phyloP scores from a whole-genome alignment of 495 filamentous ascomycete genomes.

The Lophium mytilinum region DNA sequence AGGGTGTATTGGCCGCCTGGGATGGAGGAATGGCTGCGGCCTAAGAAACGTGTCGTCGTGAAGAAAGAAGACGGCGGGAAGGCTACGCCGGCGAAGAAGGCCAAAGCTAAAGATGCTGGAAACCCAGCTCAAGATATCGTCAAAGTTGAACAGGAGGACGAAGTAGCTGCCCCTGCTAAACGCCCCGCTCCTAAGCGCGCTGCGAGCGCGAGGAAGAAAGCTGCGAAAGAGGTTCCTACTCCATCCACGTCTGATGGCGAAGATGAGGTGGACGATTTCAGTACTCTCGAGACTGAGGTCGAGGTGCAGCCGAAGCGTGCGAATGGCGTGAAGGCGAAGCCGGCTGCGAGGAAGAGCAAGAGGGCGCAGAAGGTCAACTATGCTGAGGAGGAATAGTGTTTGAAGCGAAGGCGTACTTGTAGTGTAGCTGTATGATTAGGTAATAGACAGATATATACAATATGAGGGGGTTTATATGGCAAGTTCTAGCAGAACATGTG shows the following conservation, averaged over 20 bases:
- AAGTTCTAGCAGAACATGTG: too few relatives aligned
- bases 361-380: neutral
- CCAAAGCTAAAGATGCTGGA: slow-evolving; percentile 15
- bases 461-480: too few relatives aligned
- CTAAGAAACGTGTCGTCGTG: slow-evolving; percentile 61
- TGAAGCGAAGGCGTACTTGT: too few relatives aligned
- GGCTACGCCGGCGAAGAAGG: slow-evolving; percentile 22
- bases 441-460: too few relatives aligned
- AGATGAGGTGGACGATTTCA: slow-evolving; percentile 15
- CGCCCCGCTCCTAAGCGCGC: slow-evolving; percentile 15
- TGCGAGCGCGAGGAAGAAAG: slow-evolving; percentile 27
- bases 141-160: slow-evolving; percentile 1
- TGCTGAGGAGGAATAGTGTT: neutral
- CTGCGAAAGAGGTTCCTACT: slow-evolving; percentile 24
- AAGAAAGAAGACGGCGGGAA: slow-evolving; percentile 42
- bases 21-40: slow-evolving; percentile 84
- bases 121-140: neutral
- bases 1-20: slow-evolving; percentile 88
- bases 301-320: slow-evolving; percentile 24
- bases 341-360: slow-evolving; percentile 8
- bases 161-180: slow-evolving; percentile 4
- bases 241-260: slow-evolving; percentile 23
- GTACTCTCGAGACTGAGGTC: slow-evolving; percentile 25
- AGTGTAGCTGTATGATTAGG: too few relatives aligned
- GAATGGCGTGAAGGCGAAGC: slow-evolving; percentile 2